Percentiles rank a stretch among this genome's conserved stretches.
Conservation (phyloP, 2,329 filamentous ascomycete species). For the Venturia aucupariae region DNA sequence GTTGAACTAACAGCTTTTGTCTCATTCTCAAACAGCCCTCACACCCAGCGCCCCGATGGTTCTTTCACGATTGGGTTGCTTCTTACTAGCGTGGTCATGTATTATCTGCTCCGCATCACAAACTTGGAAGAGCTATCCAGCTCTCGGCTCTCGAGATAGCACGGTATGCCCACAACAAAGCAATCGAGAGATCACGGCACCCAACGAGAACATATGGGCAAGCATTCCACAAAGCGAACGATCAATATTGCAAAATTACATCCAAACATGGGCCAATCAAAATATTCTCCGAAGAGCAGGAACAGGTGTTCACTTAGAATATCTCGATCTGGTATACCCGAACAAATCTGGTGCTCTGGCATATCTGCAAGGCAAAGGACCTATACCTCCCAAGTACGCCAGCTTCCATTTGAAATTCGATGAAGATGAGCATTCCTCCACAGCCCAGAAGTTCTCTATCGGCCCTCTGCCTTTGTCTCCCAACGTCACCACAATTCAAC, state of each 20-base stretch:
- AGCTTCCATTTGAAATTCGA: conserved; percentile 39
- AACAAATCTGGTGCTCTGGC: conserved; percentile 41
- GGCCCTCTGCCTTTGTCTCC: conserved; percentile 38
- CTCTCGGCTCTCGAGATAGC: background rate
- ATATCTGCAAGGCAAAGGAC: conserved; percentile 34
- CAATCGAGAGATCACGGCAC: background rate
- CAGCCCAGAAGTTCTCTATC: conserved; percentile 41
- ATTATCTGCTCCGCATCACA: background rate
- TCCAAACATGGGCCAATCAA: background rate
- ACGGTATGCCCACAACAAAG: background rate
- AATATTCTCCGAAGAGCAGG: background rate
- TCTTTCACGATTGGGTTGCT: background rate
- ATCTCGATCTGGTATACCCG: conserved; percentile 38
- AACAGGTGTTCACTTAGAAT: conserved; percentile 23
- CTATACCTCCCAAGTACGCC: conserved; percentile 35
- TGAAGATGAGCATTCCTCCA: conserved; percentile 30
- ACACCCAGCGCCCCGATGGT: background rate
- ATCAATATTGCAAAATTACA: background rate
- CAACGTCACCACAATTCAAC: conserved; percentile 21
- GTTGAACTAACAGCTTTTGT: background rate
- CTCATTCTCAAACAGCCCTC: background rate
- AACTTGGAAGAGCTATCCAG: background rate
- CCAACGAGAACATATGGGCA: conserved; percentile 13
- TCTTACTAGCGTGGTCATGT: background rate
- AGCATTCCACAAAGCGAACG: conserved; percentile 18